Evolutionary conservation across 352 stramenopile species (phyloP).

Genomic region (Peronospora destructor): DNA sequence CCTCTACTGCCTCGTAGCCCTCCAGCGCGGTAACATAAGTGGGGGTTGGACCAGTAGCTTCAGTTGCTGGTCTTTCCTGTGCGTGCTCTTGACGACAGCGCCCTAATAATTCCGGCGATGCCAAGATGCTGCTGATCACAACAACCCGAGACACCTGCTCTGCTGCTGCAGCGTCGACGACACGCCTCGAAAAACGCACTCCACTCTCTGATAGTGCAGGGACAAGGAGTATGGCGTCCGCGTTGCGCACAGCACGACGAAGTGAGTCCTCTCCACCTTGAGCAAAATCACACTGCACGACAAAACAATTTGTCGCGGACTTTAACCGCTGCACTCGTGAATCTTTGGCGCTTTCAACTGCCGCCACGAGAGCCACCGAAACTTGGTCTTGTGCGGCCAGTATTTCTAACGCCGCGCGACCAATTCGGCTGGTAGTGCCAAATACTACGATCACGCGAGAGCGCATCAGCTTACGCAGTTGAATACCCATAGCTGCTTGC

Average conservation of each 20-base stretch:
- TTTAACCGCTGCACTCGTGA: conserved; percentile 46
- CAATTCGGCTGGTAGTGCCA: conserved; percentile 60
- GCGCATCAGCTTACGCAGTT: conserved; percentile 52
- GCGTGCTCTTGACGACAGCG: conserved; percentile 19
- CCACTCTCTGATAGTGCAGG: conserved; percentile 51
- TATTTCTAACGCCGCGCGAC: conserved; percentile 45
- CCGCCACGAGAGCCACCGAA: conserved; percentile 45
- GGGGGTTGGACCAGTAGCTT: conserved; percentile 17
- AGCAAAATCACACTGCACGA: conserved; percentile 54
- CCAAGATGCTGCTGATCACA: conserved; percentile 60
- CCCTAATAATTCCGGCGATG: conserved; percentile 34
- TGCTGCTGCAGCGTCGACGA: conserved; percentile 45
- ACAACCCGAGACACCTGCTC: conserved; percentile 51
- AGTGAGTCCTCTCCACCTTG: conserved; percentile 33
- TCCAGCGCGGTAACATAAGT: conserved; percentile 17
- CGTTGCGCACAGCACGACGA: conserved; percentile 55
- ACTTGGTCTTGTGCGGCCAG: conserved; percentile 36
- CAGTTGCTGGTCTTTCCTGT: conserved; percentile 12
- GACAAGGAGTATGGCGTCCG: conserved; percentile 58
- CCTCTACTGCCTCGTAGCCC: conserved; percentile 63
- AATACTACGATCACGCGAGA: conserved; percentile 70
- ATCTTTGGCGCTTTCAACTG: conserved; percentile 51
- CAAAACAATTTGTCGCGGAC: conserved; percentile 42
- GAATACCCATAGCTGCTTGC: conserved; percentile 37
- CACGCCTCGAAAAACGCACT: conserved; percentile 55